Evolutionary conservation across 306 rosid species (phyloP).

Genomic region (Quercus parvula): DNA sequence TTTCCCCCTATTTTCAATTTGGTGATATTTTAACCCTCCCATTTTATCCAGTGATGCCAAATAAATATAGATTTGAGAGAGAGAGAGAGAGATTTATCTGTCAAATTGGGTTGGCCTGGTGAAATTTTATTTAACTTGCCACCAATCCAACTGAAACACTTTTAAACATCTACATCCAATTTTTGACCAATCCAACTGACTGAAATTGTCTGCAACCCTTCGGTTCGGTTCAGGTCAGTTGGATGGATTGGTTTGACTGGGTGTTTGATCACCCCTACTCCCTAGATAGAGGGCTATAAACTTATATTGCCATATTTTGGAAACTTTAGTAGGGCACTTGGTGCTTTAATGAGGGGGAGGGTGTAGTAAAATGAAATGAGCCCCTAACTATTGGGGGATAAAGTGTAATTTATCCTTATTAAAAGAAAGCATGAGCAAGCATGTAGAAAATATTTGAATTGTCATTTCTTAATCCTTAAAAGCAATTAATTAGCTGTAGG

Average conservation of each 20-base stretch:
- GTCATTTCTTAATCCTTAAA: not conserved
- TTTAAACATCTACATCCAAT: too few species aligned
- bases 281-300: not conserved
- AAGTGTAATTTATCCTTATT: not conserved
- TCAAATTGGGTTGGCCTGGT: too few species aligned
- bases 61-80: not conserved
- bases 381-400: not conserved
- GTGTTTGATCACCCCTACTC: too few species aligned
- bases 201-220: too few species aligned
- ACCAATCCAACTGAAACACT: too few species aligned
- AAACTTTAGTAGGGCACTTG: not conserved
- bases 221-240: too few species aligned
- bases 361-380: not conserved
- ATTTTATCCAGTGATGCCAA: not conserved
- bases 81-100: too few species aligned
- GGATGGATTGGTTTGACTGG: too few species aligned
- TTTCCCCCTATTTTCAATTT: not conserved
- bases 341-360: not conserved
- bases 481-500: not conserved
- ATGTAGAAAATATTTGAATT: not conserved
- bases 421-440: not conserved
- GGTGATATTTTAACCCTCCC: not conserved
- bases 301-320: not conserved
- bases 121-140: too few species aligned
- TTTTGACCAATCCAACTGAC: too few species aligned